Conservation (phyloP, 2,329 filamentous ascomycete genomes). For the Calonectria pteridis region DNA sequence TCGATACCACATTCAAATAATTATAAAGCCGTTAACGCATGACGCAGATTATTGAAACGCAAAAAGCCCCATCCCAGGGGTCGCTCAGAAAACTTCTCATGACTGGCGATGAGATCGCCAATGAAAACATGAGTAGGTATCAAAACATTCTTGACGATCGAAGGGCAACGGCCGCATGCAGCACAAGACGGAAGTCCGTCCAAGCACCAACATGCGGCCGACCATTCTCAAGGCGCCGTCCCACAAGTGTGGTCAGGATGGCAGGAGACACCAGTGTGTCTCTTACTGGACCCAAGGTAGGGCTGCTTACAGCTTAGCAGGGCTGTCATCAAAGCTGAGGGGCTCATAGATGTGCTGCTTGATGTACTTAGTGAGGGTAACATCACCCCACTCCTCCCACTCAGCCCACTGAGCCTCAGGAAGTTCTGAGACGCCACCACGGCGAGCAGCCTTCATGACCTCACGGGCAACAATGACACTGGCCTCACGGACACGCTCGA, state of each 20-base stretch:
- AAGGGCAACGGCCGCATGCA: not conserved
- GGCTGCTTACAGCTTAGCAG: conserved; percentile 45
- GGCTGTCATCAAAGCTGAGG: conserved; percentile 53
- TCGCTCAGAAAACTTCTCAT: conserved; percentile 39
- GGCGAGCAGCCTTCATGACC: conserved; percentile 92
- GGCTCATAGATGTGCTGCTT: conserved; percentile 73
- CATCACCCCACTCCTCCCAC: conserved; percentile 79
- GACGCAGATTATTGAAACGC: conserved; percentile 40
- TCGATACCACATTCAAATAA: conserved; percentile 35
- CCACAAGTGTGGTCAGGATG: conserved; percentile 33
- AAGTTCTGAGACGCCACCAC: conserved; percentile 80
- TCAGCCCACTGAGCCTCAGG: conserved; percentile 77
- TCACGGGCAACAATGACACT: conserved; percentile 88
- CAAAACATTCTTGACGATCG: conserved; percentile 29
- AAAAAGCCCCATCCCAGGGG: conserved; percentile 35
- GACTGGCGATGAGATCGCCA: conserved; percentile 34
- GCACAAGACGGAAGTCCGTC: conserved; percentile 27
- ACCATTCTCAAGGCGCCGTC: conserved; percentile 29
- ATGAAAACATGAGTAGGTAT: conserved; percentile 34
- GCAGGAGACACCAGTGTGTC: conserved; percentile 36
- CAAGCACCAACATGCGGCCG: not conserved
- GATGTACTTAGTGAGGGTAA: conserved; percentile 71
- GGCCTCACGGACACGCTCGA: conserved; percentile 92
- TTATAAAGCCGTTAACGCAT: conserved; percentile 46
- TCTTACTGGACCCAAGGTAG: not conserved